Base-by-base conservation (phyloP, 2,329 filamentous ascomycete genomes). In the Penicillium sp. region DNA sequence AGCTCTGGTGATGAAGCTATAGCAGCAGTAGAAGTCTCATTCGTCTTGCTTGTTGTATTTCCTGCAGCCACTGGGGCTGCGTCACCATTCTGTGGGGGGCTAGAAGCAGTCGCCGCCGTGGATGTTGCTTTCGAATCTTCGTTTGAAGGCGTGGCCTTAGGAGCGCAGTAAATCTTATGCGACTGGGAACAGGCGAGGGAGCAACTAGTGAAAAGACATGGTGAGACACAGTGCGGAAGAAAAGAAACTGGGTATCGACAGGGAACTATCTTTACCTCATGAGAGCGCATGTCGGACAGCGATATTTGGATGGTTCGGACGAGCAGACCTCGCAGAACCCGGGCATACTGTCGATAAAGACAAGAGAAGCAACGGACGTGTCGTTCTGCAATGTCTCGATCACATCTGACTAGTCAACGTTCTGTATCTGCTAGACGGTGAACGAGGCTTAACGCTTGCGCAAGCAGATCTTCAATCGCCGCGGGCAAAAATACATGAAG, bases 131-230 rank as follows among this genome's bases (percentile, higher is more conserved):
- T 58, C 30, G 64, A 38, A 35, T 67, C 63, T 38, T 63, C 58
- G 52, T 59, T 65, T 22, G 66, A 53, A 25, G 64, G 61, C 19
- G 58, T 54, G 33, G 65, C 57, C 64, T 72, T 72, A n/a, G 75
- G 74, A 22, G 71, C 69, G 62, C 80, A 82, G 59, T 76, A 75
- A 19, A 73, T 73, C 66, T 81, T 80, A 66, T 82, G 80, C 5
- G 74, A 70, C 57, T 80, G 76, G 40, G 78, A 78, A 66, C 80
- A 82, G 35, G 68, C 72, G 40, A 82, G 74, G 10, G 80, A 82
- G 58, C 80, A 82, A 64, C 80, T 82, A 63, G 3, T 30, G 46
- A 10, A 11, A 58, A 22, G 19, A 2, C 30, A 26, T 40, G 56
- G 16, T 59, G 25, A 52, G 49, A n/a, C 25, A 60, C 37, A 25